These are phyloP conservation scores for Mycotypha africana DNA, from an alignment of 371 early-diverging fungal species.

Conservation along the genomic window DNA sequence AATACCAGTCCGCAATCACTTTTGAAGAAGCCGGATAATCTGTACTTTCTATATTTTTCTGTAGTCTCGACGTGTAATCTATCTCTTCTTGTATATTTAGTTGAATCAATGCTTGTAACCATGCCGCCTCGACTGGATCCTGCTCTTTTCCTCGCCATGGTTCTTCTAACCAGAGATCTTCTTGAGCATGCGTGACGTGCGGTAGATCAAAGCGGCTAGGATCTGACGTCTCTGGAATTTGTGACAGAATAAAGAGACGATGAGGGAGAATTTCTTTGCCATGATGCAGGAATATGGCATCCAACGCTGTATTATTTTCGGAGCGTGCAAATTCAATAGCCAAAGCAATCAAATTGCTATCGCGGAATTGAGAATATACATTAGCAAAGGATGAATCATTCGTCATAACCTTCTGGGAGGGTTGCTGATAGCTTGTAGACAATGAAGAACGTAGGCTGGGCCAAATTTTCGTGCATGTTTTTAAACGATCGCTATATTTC, in stretches of 20 bases:
- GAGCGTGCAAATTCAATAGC: slow-evolving; percentile 58
- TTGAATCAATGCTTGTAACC: slow-evolving; percentile 11
- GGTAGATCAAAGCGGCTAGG: slow-evolving; percentile 43
- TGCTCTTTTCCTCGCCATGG: slow-evolving; percentile 32
- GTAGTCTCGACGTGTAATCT: slow-evolving; percentile 12
- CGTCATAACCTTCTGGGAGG: too few species aligned
- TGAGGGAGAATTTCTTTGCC: slow-evolving; percentile 51
- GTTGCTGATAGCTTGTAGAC: too few species aligned
- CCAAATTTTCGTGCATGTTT: slow-evolving; percentile 58
- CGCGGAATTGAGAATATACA: slow-evolving; percentile 56
- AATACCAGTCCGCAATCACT: slow-evolving; percentile 57
- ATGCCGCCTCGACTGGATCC: slow-evolving; percentile 19
- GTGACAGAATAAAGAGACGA: slow-evolving; percentile 56
- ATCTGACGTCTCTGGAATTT: slow-evolving; percentile 60
- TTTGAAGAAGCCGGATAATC: slow-evolving; percentile 42
- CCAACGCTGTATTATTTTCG: slow-evolving; percentile 52
- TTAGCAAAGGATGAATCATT: slow-evolving; percentile 14
- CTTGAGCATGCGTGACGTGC: slow-evolving; percentile 26
- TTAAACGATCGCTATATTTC: slow-evolving; percentile 62
- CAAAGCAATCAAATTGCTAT: slow-evolving; percentile 52
- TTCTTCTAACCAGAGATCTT: slow-evolving; percentile 30
- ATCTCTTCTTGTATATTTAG: slow-evolving; percentile 12
- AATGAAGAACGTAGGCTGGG: slow-evolving; percentile 7
- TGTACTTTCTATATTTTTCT: slow-evolving; percentile 23
- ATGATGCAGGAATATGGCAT: slow-evolving; percentile 62